A percentile compares a stretch with the other conserved stretches of the same genome.
Evolutionary conservation across 345 rosid genomes (phyloP).

Genomic region (Syzygium aqueum): DNA sequence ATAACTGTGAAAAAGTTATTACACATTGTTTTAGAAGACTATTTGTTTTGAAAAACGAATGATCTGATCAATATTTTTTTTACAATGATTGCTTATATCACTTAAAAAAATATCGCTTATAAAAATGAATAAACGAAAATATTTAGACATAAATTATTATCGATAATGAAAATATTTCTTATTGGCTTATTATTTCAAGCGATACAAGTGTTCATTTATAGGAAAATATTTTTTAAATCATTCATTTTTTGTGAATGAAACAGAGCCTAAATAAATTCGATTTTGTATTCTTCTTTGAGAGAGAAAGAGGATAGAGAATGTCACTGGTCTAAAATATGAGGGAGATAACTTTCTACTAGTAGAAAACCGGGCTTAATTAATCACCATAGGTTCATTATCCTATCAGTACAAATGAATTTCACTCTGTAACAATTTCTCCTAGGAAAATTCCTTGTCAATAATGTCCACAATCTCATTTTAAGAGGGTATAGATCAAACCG

Average conservation of each 20-base stretch:
- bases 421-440: neutral
- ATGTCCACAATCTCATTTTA: neutral
- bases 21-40: neutral
- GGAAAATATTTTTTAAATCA: accelerated
- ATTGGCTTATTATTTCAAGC: neutral
- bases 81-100: accelerated
- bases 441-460: neutral
- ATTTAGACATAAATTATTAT: too few species aligned
- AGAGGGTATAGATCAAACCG: neutral
- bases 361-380: neutral
- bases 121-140: too few species aligned
- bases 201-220: too few species aligned
- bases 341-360: neutral
- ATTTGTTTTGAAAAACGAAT: too few species aligned
- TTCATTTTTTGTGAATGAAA: too few species aligned
- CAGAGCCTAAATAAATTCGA: accelerated
- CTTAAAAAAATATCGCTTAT: too few species aligned
- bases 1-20: neutral
- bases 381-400: neutral
- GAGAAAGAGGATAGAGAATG: neutral
- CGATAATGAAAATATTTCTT: too few species aligned
- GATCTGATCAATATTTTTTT: accelerated
- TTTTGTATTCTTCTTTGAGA: neutral
- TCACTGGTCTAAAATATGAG: neutral
- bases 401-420: neutral